Percentiles rank a stretch among this genome's conserved stretches.
These are phyloP conservation scores for Silene latifolia DNA, from an alignment of 148 eudicot species.

Conservation along the genomic window DNA sequence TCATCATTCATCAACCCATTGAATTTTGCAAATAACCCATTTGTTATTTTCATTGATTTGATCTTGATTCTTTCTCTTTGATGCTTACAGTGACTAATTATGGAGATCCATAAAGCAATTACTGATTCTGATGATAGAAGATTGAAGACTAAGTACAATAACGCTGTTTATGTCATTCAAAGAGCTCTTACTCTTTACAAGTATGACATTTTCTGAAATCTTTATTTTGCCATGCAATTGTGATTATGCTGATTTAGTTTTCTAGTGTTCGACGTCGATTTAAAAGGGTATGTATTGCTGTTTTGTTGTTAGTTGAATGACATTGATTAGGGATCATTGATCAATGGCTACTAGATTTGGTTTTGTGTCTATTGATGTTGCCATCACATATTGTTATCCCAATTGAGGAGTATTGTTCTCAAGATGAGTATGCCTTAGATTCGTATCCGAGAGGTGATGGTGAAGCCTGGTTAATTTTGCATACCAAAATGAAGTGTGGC, in stretches of 20 bases:
- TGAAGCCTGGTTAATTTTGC: not conserved
- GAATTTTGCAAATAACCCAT: conserved; percentile 21
- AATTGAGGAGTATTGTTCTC: not conserved
- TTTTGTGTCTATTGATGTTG: conserved; percentile 2
- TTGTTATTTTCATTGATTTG: conserved; percentile 16
- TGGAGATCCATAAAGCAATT: conserved; percentile 91
- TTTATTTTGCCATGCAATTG: not conserved
- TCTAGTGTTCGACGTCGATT: conserved; percentile 2
- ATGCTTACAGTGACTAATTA: conserved; percentile 25
- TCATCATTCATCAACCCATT: conserved; percentile 12
- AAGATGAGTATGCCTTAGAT: not conserved
- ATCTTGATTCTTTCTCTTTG: conserved; percentile 1
- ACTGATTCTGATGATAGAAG: conserved; percentile 70
- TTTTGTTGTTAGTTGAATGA: conserved; percentile 6
- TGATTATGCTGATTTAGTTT: conserved; percentile 6
- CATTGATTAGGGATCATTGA: conserved; percentile 4
- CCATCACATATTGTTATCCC: not conserved
- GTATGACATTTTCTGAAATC: conserved; percentile 28
- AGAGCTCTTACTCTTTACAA: conserved; percentile 90
- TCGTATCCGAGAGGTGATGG: not conserved
- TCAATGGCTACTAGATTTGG: conserved; percentile 9
- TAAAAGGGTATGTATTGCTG: not conserved
- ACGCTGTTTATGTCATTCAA: conserved; percentile 76
- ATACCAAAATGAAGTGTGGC: not conserved
- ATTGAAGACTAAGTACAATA: conserved; percentile 74